A percentile compares a stretch with the other conserved stretches of the same genome.
Conservation (phyloP, 805 yeast species). For the Tetrapisispora nanseiensis region DNA sequence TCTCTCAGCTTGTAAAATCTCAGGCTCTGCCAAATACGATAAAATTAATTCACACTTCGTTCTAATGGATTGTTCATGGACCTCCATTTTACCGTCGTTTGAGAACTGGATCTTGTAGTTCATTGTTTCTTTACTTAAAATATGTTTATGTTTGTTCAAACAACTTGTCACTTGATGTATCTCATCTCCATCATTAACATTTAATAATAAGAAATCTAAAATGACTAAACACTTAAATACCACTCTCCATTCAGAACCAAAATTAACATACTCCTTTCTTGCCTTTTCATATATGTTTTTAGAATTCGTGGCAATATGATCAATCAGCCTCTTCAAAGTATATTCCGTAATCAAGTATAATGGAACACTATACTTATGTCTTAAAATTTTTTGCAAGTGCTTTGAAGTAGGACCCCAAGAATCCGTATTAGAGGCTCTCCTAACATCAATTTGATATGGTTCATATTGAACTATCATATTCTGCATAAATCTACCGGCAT, state of each 20-base stretch:
- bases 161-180: conserved; percentile 26
- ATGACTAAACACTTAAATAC: conserved; percentile 31
- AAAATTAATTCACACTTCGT: conserved; percentile 27
- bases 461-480: conserved; percentile 31
- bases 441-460: conserved; percentile 31
- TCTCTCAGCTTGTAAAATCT: conserved; percentile 25
- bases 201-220: conserved; percentile 27
- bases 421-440: conserved; percentile 42
- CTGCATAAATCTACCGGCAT: conserved; percentile 33
- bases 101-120: conserved; percentile 26
- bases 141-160: conserved; percentile 26
- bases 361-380: conserved; percentile 25
- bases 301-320: conserved; percentile 30
- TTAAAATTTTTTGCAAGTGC: conserved; percentile 31
- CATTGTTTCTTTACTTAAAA: conserved; percentile 23
- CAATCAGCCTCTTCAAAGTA: conserved; percentile 28
- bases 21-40: conserved; percentile 23
- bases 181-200: conserved; percentile 27
- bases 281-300: conserved; percentile 32
- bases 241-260: conserved; percentile 35
- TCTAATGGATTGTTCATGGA: conserved; percentile 30
- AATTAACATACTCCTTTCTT: conserved; percentile 32
- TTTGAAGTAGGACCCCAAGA: conserved; percentile 44
- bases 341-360: conserved; percentile 28
- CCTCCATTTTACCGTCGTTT: conserved; percentile 31